Percentiles rank a stretch among this genome's conserved stretches.
phyloP scores from a whole-genome alignment of 2,329 filamentous ascomycete genomes.

The Monosporascus sp. region DNA sequence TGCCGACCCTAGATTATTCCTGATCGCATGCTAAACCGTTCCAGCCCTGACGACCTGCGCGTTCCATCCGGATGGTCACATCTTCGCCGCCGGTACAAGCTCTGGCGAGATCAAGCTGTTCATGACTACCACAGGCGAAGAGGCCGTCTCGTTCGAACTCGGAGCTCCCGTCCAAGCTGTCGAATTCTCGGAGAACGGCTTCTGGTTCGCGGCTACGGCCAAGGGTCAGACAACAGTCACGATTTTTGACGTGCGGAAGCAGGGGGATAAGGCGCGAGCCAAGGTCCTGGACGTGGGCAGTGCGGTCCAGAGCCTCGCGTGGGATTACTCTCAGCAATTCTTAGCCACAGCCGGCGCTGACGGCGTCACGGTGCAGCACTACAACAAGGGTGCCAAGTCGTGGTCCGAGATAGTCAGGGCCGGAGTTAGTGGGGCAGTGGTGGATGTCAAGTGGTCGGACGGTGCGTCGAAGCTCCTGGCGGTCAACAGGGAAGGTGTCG shows the following conservation, averaged over 20 bases:
- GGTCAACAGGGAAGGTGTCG: constrained; percentile 67
- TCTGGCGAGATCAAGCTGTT: constrained; percentile 83
- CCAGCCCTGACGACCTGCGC: constrained; percentile 70
- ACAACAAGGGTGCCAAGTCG: constrained; percentile 76
- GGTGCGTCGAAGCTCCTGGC: constrained; percentile 69
- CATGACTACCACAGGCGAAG: constrained; percentile 73
- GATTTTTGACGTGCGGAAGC: constrained; percentile 89
- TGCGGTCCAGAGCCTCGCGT: constrained; percentile 69
- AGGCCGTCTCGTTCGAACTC: constrained; percentile 68
- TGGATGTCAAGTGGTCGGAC: constrained; percentile 72
- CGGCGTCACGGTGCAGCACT: constrained; percentile 84
- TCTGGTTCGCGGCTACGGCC: constrained; percentile 82
- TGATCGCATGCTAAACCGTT: neutral
- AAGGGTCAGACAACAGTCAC: constrained; percentile 74
- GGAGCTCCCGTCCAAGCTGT: constrained; percentile 69
- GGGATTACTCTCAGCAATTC: constrained; percentile 96
- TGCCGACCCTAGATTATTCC: constrained; percentile 12
- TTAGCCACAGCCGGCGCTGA: constrained; percentile 75
- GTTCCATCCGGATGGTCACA: constrained; percentile 96
- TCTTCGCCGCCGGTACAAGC: constrained; percentile 78
- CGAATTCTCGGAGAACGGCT: constrained; percentile 92
- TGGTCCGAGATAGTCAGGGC: constrained; percentile 85
- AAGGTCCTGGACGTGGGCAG: constrained; percentile 85
- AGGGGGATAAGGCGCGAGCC: constrained; percentile 72
- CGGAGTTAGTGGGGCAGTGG: constrained; percentile 57